Base-by-base conservation (phyloP, 352 stramenopile genomes). In the Pythium chondricola region DNA sequence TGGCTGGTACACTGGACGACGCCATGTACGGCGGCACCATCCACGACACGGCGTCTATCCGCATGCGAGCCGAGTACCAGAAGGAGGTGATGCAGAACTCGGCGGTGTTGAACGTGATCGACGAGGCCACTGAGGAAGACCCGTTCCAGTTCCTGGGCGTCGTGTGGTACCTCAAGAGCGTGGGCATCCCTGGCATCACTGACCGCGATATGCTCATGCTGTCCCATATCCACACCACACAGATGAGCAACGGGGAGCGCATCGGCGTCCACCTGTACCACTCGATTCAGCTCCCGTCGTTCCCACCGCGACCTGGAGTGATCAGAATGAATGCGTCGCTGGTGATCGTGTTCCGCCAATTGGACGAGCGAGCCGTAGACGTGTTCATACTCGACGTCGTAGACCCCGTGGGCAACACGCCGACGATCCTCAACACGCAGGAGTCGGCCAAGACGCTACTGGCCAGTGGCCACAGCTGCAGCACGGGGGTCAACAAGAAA, bases 141-240 rank as follows among this genome's bases (percentile, higher is more conserved):
- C 75, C 73, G 40, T 87, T 75, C 62, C 67, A 65, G 33, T 78
- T 78, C 53, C 65, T 77, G 10, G 73, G 72, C n/a, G 26, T 85
- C 18, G 52, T 64, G 0, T 63, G 69, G 35, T 70, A 74, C 24
- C 56, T 81, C 22, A 63, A 63, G 40, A 48, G 37, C 20, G 2
- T 53, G 13, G 43, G 63, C 3, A 48, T 77, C 2, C 44, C 45
- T 2, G 52, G 52, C 37, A 61, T 83, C 18, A 71, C 54, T 22
- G 59, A 65, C 31, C 73, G 75, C 14, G 75, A 78, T 52, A 71
- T 78, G 38, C 65, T 73, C 11, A 17, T 72, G 8, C 42, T 84
- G 14, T 42, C 46, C 10, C 53, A 55, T 24, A 56, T 45, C 25
- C 69, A 61, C 21, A 60, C 60, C n/a, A 63, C 72, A 14, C 58